These are phyloP conservation scores for Phalaenopsis equestris DNA, from an alignment of 106 monocot genomes.

Conservation along the genomic window DNA sequence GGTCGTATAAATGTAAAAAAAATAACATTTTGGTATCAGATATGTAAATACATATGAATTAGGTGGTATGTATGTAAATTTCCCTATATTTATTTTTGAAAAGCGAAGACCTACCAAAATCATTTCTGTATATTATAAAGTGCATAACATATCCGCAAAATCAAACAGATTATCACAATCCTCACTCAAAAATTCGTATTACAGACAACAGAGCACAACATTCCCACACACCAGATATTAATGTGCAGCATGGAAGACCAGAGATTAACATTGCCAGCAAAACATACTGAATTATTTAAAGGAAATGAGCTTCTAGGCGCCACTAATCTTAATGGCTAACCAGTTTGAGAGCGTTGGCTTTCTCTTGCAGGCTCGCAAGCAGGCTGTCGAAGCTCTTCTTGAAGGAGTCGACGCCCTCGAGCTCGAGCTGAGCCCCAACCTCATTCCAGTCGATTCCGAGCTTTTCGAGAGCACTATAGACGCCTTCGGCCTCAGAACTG, in stretches of 20 bases:
- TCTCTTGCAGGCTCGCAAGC: slow-evolving; percentile 65
- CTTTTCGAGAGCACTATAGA: slow-evolving; percentile 82
- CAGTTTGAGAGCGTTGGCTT: slow-evolving; percentile 60
- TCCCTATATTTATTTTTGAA: too few species aligned
- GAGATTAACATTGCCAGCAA: background rate
- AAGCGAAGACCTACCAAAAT: too few species aligned
- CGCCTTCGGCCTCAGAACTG: slow-evolving; percentile 64
- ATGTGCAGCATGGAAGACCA: background rate
- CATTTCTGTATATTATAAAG: too few species aligned
- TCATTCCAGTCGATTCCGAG: slow-evolving; percentile 66
- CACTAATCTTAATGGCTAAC: slow-evolving; percentile 17
- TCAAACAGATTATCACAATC: too few species aligned
- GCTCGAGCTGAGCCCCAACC: slow-evolving; percentile 61
- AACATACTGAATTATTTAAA: background rate
- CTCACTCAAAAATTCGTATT: too few species aligned
- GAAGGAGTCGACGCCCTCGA: slow-evolving; percentile 82
- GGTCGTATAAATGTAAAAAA: too few species aligned
- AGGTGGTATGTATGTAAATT: too few species aligned
- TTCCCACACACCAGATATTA: too few species aligned
- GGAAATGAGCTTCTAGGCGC: background rate
- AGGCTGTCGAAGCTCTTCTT: slow-evolving; percentile 94
- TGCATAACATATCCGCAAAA: too few species aligned
- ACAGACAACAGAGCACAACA: too few species aligned
- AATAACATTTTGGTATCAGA: too few species aligned
- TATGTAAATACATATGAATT: too few species aligned